Base-by-base conservation (phyloP, 768 basidiomycete genomes). In the Tulasnella sp. region DNA sequence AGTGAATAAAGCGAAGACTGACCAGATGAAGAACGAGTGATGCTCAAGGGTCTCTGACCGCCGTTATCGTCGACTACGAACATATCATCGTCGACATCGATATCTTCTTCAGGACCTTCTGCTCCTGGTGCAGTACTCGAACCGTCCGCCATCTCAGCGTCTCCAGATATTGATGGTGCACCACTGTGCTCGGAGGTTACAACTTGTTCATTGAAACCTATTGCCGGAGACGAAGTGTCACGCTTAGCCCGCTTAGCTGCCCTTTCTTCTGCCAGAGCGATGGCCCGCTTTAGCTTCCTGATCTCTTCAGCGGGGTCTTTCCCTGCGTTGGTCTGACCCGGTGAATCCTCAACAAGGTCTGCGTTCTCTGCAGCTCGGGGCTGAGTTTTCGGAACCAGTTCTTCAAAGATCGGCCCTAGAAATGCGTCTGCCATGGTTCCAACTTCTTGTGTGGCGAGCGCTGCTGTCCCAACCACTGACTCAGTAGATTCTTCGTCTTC, bases 221-320 rank as follows among this genome's bases (percentile, higher is more conserved):
- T 5, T 5, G 21, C n/a, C n/a, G 47, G 47, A 7, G 47, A 48
- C 5, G 47, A 21, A n/a, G 47, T 48, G 7, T 21, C 47, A 5
- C 19, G 21, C 27, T 29, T 48, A 7, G 34, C 34, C 15, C 34
- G 34, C 19, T 41, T 53, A 32, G 21, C 42, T 8, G 32, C 41
- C 55, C 24, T 49, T 24, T 44, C 58, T 23, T 59, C 58, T 24
- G 26, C 32, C 17, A 30, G 21, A n/a, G 58, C 58, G 38, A 59
- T 59, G 7, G 30, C 32, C n/a, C n/a, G 27, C 19, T 59, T 59
- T 4, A 59, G 30, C 29, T 41, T 19, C 32, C 34, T 51, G 38
- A 59, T 59, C 42, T 59, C 58, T 26, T 59, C 58, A 15, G 9
- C 23, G 2, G 24, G 30, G 15, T 59, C 50, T 5, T 7, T 7